Evolutionary conservation across 129 eudicot species (phyloP).

Genomic region (Centaurea solstitialis): DNA sequence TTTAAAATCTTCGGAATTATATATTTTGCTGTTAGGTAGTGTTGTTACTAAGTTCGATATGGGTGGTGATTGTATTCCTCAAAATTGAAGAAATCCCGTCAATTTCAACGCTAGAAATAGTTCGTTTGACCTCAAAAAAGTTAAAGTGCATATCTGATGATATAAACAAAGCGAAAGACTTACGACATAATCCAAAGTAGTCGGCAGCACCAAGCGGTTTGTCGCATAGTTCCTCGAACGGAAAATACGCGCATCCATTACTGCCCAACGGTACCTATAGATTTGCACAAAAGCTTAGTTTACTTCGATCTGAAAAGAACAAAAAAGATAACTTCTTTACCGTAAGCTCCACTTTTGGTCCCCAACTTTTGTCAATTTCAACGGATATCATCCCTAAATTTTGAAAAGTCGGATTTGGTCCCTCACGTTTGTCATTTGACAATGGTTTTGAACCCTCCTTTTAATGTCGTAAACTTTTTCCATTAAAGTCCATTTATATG

Average conservation of each 20-base stretch:
- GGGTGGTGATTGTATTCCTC: background rate
- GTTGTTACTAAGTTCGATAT: background rate
- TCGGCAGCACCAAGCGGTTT: conserved; percentile 99
- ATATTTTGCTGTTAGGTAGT: background rate
- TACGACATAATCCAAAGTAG: conserved; percentile 88
- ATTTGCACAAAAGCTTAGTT: background rate
- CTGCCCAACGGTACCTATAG: conserved; percentile 77
- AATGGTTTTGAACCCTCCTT: too few species aligned
- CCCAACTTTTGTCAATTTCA: too few species aligned
- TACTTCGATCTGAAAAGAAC: background rate
- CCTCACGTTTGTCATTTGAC: too few species aligned
- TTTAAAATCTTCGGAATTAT: background rate
- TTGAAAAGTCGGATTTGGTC: too few species aligned
- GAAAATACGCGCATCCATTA: conserved; percentile 86
- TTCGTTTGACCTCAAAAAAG: conserved; percentile 12
- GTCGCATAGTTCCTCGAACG: conserved; percentile 91
- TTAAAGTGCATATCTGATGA: conserved; percentile 4
- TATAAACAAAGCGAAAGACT: conserved; percentile 29
- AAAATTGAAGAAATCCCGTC: background rate
- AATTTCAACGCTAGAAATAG: background rate
- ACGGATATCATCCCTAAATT: too few species aligned
- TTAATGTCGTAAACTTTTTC: too few species aligned
- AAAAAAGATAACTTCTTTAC: background rate
- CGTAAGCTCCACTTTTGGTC: too few species aligned
- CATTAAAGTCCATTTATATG: too few species aligned